These are phyloP conservation scores for Trichoderma lentiforme DNA, from an alignment of 2,329 filamentous ascomycete genomes.

Conservation along the genomic window DNA sequence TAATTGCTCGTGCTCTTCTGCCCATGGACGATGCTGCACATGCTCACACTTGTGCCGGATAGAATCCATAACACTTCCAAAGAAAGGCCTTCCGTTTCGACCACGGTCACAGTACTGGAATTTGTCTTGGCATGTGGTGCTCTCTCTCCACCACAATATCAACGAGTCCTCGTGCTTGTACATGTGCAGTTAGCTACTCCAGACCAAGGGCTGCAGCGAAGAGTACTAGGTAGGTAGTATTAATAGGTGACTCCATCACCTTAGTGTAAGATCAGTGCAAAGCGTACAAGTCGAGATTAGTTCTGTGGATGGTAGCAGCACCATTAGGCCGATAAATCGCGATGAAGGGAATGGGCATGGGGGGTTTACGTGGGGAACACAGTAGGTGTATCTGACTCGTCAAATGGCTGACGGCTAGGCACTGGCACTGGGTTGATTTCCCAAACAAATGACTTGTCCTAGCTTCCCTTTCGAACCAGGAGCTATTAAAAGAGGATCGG, in stretches of 20 bases:
- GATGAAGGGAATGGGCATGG: background rate
- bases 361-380: constrained; percentile 1
- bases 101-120: background rate
- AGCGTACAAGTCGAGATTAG: background rate
- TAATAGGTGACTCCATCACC: background rate
- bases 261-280: background rate
- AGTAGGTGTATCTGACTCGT: constrained; percentile 9
- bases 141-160: background rate
- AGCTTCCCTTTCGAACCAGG: constrained; percentile 13
- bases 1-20: background rate
- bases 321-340: constrained; percentile 9
- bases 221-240: background rate
- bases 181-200: background rate
- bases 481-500: constrained; percentile 13
- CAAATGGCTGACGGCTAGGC: background rate
- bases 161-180: background rate
- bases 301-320: background rate
- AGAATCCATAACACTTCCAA: background rate
- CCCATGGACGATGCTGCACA: constrained; percentile 3
- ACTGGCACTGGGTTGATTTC: background rate
- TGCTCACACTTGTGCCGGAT: background rate
- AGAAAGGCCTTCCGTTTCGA: background rate
- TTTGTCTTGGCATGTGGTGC: background rate
- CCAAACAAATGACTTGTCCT: constrained; percentile 5
- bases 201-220: background rate